Evolutionary conservation across 345 rosid genomes (phyloP).

Genomic region (Pistacia vera): DNA sequence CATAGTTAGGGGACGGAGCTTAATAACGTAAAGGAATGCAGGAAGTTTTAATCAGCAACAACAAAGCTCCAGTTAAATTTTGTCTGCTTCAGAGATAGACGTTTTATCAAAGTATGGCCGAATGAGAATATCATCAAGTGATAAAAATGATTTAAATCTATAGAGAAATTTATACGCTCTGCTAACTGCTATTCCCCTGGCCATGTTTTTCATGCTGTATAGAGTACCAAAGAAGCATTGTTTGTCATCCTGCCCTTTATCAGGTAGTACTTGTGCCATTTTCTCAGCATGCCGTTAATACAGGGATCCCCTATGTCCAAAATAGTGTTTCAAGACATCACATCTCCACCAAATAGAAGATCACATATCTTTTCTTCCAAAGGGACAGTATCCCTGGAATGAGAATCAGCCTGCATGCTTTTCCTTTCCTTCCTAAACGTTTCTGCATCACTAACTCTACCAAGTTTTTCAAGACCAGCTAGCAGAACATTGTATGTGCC

Average conservation of each 20-base stretch:
- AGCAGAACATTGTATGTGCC: constrained; percentile 72
- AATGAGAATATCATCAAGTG: background rate
- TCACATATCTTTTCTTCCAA: constrained; percentile 68
- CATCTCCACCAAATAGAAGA: constrained; percentile 54
- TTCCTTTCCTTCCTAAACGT: constrained; percentile 64
- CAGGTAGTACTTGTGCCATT: background rate
- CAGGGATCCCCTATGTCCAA: background rate
- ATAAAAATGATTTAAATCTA: background rate
- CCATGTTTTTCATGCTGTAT: background rate
- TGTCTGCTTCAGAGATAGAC: background rate
- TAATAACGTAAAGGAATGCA: too few relatives aligned
- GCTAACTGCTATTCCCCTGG: background rate
- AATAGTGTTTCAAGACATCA: constrained; percentile 17
- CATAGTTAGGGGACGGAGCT: too few relatives aligned
- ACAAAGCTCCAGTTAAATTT: too few relatives aligned
- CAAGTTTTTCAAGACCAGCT: constrained; percentile 68
- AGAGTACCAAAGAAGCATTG: background rate
- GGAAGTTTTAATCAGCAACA: too few relatives aligned
- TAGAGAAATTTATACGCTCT: background rate
- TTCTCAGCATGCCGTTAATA: background rate
- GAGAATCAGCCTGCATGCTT: constrained; percentile 33
- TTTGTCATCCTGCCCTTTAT: background rate
- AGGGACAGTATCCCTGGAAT: constrained; percentile 31
- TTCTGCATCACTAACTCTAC: constrained; percentile 46
- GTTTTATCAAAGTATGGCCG: background rate